phyloP scores from a whole-genome alignment of 129 eudicot genomes.

The Escallonia herrerae region DNA sequence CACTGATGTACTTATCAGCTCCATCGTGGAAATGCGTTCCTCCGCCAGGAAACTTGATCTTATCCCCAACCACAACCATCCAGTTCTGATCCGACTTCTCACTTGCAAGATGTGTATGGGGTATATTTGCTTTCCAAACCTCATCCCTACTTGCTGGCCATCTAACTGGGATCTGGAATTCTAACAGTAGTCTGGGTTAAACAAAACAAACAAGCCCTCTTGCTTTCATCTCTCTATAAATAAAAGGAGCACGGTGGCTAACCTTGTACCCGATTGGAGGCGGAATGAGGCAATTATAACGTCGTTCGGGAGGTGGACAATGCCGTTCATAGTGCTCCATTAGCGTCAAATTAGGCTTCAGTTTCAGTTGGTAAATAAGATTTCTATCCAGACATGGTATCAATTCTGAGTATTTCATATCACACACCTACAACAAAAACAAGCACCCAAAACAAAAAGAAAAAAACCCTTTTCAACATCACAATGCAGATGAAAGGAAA shows the following conservation, averaged over 20 bases:
- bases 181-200: conserved; percentile 12
- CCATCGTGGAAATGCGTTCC: conserved; percentile 92
- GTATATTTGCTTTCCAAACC: conserved; percentile 92
- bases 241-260: neutral
- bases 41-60: conserved; percentile 82
- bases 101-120: conserved; percentile 82
- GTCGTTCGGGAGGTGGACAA: conserved; percentile 72
- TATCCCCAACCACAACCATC: conserved; percentile 81
- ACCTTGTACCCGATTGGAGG: conserved; percentile 91
- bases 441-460: neutral
- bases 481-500: too few relatives aligned
- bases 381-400: conserved; percentile 93
- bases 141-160: conserved; percentile 93
- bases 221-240: neutral
- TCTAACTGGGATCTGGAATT: conserved; percentile 74
- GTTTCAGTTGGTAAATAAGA: conserved; percentile 51
- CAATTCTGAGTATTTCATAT: conserved; percentile 69
- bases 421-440: conserved; percentile 57
- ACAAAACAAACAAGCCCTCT: conserved; percentile 13
- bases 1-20: conserved; percentile 71
- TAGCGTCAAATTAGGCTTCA: conserved; percentile 68
- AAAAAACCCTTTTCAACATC: too few relatives aligned
- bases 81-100: conserved; percentile 91
- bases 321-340: conserved; percentile 97
- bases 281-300: conserved; percentile 83